Evolutionary conservation across 176 grass and related monocot genomes (phyloP).

Genomic region (Aegilops sharonensis): DNA sequence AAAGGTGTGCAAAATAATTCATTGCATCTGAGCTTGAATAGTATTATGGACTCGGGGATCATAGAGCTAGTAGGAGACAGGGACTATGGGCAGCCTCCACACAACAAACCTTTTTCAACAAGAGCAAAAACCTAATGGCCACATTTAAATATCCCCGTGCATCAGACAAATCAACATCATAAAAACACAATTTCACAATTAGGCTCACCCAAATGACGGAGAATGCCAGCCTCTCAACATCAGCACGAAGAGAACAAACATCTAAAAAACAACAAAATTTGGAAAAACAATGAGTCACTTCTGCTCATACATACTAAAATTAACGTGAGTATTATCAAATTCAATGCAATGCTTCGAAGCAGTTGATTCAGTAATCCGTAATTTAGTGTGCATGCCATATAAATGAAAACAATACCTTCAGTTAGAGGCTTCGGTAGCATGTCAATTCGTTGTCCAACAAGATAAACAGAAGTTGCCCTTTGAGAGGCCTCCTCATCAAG

Average conservation of each 20-base stretch:
- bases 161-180: background rate
- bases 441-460: slow-evolving; percentile 98
- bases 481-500: slow-evolving; percentile 93
- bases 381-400: slow-evolving; percentile 4
- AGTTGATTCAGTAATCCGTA: slow-evolving; percentile 11
- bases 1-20: background rate
- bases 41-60: background rate
- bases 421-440: slow-evolving; percentile 99
- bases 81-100: background rate
- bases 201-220: slow-evolving; percentile 92
- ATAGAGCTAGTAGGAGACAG: background rate
- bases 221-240: slow-evolving; percentile 90
- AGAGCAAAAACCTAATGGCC: background rate
- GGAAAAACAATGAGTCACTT: slow-evolving; percentile 17
- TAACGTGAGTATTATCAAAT: background rate
- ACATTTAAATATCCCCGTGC: background rate
- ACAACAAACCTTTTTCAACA: background rate
- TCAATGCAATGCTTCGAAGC: slow-evolving; percentile 17
- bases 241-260: slow-evolving; percentile 96
- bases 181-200: slow-evolving; percentile 12
- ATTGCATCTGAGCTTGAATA: slow-evolving; percentile 9
- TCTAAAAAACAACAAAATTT: slow-evolving; percentile 49
- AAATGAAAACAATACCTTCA: slow-evolving; percentile 63
- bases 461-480: slow-evolving; percentile 96
- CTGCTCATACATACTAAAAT: background rate